Percentiles rank a stretch among this genome's conserved stretches.
These are phyloP conservation scores for Trichoderma atroviride DNA, from an alignment of 2,329 filamentous ascomycete genomes.

Conservation along the genomic window DNA sequence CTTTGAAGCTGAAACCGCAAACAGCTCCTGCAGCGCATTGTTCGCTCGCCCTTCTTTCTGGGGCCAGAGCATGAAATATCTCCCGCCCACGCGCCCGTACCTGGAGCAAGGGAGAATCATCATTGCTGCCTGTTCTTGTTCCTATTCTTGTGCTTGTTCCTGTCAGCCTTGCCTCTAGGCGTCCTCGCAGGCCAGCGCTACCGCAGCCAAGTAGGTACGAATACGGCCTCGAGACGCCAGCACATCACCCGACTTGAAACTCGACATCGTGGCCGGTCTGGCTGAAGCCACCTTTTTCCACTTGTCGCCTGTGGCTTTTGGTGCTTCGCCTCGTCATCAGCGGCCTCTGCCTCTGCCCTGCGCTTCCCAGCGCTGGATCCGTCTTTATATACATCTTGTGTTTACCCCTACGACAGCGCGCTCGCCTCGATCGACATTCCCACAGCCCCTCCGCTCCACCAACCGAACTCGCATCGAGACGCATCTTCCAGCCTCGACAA, in stretches of 20 bases:
- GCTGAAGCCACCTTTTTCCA: not conserved
- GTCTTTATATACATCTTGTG: not conserved
- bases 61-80: slow-evolving; percentile 10
- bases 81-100: not conserved
- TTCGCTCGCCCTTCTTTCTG: not conserved
- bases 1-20: slow-evolving; percentile 17
- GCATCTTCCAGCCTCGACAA: slow-evolving; percentile 3
- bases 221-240: slow-evolving; percentile 23
- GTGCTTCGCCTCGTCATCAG: slow-evolving; percentile 10
- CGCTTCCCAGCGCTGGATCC: not conserved
- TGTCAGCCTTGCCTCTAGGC: slow-evolving; percentile 18
- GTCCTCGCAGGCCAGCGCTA: not conserved
- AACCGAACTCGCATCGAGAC: slow-evolving; percentile 16
- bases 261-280: not conserved
- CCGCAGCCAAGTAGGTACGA: slow-evolving; percentile 10
- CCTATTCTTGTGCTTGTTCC: not conserved
- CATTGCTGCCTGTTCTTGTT: too few relatives aligned
- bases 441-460: slow-evolving; percentile 23
- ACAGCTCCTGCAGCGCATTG: not conserved
- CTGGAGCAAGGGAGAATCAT: not conserved
- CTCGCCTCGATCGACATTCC: slow-evolving; percentile 16
- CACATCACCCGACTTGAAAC: slow-evolving; percentile 25
- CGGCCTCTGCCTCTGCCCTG: slow-evolving; percentile 7
- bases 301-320: not conserved
- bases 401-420: not conserved